phyloP scores from a whole-genome alignment of 2,329 filamentous ascomycete species.

The Ophiostoma sp. region DNA sequence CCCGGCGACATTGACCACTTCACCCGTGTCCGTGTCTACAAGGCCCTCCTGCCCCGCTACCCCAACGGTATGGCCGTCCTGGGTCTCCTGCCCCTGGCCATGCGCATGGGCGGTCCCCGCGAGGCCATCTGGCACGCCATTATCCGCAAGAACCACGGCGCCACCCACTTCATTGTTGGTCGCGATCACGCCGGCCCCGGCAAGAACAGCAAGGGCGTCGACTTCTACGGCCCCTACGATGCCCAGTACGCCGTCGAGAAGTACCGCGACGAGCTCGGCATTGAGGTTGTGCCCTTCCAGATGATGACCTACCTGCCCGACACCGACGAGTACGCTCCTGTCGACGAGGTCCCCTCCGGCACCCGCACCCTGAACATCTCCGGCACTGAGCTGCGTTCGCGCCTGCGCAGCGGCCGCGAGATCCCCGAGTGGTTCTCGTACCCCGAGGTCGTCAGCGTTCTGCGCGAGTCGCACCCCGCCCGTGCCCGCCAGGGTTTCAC shows the following conservation, averaged over 20 bases:
- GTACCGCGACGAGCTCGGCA: conserved; percentile 93
- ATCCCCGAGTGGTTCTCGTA: conserved; percentile 99
- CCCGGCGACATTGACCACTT: conserved; percentile 99
- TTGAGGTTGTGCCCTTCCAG: conserved; percentile 98
- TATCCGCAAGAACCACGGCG: conserved; percentile 99
- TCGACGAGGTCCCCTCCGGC: conserved; percentile 80
- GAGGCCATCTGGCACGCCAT: conserved; percentile 99
- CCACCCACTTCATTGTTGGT: conserved; percentile 98
- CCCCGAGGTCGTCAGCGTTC: conserved; percentile 93
- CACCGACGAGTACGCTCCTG: conserved; percentile 89
- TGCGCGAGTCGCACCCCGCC: conserved; percentile 92
- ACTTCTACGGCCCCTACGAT: conserved; percentile 98
- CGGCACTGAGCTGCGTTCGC: conserved; percentile 83
- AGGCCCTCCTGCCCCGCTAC: conserved; percentile 91
- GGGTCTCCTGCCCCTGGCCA: conserved; percentile 88
- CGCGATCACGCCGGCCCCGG: conserved; percentile 97
- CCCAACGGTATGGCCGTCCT: conserved; percentile 98
- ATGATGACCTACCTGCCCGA: conserved; percentile 99
- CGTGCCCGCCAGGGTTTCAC: conserved; percentile 93
- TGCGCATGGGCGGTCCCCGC: conserved; percentile 98
- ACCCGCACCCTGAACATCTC: conserved; percentile 84
- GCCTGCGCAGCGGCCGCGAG: conserved; percentile 83
- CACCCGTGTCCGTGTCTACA: conserved; percentile 97
- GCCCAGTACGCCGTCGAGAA: conserved; percentile 94
- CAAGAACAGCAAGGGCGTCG: conserved; percentile 94